A percentile compares a stretch with the other conserved stretches of the same genome.
phyloP scores from a whole-genome alignment of 2,329 filamentous ascomycete genomes.

The Talaromyces sp. region DNA sequence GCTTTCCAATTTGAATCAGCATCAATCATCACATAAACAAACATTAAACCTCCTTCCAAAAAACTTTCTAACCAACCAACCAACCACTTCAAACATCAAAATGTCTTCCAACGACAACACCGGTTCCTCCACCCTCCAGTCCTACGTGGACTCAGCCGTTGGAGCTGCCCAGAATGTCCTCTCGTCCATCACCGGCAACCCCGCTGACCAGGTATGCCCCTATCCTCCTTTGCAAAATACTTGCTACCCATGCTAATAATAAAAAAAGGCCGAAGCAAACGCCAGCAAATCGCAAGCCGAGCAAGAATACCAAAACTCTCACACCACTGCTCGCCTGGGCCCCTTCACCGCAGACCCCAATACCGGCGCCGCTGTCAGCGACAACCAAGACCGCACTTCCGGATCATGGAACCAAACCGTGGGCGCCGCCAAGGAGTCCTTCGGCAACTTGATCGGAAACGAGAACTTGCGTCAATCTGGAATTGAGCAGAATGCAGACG shows the following conservation, averaged over 20 bases:
- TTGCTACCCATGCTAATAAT: background rate
- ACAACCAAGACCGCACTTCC: constrained; percentile 66
- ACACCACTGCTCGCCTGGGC: constrained; percentile 71
- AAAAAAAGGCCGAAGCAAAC: constrained; percentile 54
- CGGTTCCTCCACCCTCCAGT: constrained; percentile 71
- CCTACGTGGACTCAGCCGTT: constrained; percentile 68
- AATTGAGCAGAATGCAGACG: constrained; percentile 72
- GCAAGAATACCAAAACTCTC: constrained; percentile 68
- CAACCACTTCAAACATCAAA: background rate
- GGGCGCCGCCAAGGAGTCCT: constrained; percentile 77
- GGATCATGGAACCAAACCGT: constrained; percentile 86
- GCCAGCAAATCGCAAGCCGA: constrained; percentile 63
- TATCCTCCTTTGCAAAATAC: background rate
- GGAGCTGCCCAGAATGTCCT: constrained; percentile 69
- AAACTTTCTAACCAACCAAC: background rate
- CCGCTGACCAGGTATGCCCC: constrained; percentile 58
- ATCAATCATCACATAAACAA: background rate
- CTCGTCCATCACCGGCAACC: constrained; percentile 70
- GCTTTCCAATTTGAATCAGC: background rate
- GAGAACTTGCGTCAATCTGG: constrained; percentile 73
- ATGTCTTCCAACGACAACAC: constrained; percentile 26
- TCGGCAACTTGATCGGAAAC: constrained; percentile 72
- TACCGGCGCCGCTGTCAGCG: constrained; percentile 66
- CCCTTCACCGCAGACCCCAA: constrained; percentile 63
- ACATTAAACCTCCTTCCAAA: background rate